Conservation (phyloP, 2,329 filamentous ascomycete species). For the Dichotomopilus funicola region DNA sequence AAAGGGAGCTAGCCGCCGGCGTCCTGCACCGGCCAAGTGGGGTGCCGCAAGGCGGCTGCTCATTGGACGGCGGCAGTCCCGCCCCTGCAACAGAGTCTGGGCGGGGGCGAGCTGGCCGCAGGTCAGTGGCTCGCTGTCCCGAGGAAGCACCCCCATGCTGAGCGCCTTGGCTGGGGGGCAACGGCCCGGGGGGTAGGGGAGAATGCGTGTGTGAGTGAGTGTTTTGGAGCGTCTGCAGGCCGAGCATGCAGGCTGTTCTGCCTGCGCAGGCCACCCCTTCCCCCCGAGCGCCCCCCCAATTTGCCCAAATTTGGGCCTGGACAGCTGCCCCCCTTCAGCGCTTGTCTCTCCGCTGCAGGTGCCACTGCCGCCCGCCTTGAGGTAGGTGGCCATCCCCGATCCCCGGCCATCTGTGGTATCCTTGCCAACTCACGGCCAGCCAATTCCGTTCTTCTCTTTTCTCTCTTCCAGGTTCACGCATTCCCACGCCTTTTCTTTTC, state of each 20-base stretch:
- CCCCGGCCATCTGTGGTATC: slow-evolving; percentile 9
- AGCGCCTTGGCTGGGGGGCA: too few relatives aligned
- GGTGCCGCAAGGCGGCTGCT: not conserved
- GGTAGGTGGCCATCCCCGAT: slow-evolving; percentile 7
- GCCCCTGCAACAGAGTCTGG: slow-evolving; percentile 20
- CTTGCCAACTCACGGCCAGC: not conserved
- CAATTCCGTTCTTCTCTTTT: slow-evolving; percentile 9
- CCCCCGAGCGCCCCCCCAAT: slow-evolving; percentile 3
- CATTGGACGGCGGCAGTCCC: slow-evolving; percentile 16
- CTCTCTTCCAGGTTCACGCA: not conserved
- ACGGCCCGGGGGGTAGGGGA: not conserved
- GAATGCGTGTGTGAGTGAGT: not conserved
- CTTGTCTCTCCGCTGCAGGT: slow-evolving; percentile 4
- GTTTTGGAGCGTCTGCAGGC: not conserved
- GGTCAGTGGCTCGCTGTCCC: slow-evolving; percentile 11
- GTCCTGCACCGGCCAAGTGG: slow-evolving; percentile 11
- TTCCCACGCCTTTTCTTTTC: not conserved
- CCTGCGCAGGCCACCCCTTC: slow-evolving; percentile 7
- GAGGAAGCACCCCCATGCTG: slow-evolving; percentile 4
- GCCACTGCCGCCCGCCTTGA: not conserved
- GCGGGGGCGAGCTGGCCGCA: slow-evolving; percentile 14
- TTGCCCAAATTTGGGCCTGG: slow-evolving; percentile 1
- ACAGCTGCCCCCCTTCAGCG: slow-evolving; percentile 10
- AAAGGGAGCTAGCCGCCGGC: slow-evolving; percentile 23
- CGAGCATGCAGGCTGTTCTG: slow-evolving; percentile 2